Evolutionary conservation across 495 filamentous ascomycete species (phyloP).

Genomic region (Penicilliopsis zonata): DNA sequence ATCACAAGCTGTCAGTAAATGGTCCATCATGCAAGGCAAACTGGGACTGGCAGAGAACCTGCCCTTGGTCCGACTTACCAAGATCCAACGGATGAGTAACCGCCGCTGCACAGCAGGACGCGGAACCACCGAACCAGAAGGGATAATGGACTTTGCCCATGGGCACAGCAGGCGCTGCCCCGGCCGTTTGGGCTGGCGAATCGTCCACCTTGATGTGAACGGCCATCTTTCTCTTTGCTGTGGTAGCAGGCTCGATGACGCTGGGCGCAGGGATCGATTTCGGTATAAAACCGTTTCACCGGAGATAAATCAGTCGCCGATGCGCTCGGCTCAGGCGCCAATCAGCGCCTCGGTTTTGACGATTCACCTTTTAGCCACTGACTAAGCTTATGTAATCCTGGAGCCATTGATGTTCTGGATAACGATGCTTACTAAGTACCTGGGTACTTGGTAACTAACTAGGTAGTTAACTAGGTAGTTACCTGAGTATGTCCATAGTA

Average conservation of each 20-base stretch:
- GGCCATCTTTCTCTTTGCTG: conserved; percentile 19
- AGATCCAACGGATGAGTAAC: conserved; percentile 85
- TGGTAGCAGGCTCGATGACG: neutral
- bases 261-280: too few relatives aligned
- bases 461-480: too few relatives aligned
- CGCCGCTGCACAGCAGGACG: conserved; percentile 77
- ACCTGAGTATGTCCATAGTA: too few relatives aligned
- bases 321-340: conserved; percentile 8
- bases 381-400: too few relatives aligned
- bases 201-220: conserved; percentile 25
- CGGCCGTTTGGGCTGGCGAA: conserved; percentile 13
- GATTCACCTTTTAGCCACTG: too few relatives aligned
- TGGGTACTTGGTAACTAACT: too few relatives aligned
- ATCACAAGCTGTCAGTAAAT: conserved; percentile 1
- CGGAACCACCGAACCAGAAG: conserved; percentile 93
- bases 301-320: conserved; percentile 32
- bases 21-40: neutral
- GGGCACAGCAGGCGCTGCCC: conserved; percentile 17
- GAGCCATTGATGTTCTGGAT: too few relatives aligned
- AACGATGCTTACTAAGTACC: too few relatives aligned
- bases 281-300: too few relatives aligned
- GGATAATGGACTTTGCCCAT: conserved; percentile 59
- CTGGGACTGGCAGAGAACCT: neutral
- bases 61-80: conserved; percentile 16
- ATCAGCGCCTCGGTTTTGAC: conserved; percentile 24